Conservation (phyloP, 495 filamentous ascomycete genomes). For the Talaromyces wortmannii region DNA sequence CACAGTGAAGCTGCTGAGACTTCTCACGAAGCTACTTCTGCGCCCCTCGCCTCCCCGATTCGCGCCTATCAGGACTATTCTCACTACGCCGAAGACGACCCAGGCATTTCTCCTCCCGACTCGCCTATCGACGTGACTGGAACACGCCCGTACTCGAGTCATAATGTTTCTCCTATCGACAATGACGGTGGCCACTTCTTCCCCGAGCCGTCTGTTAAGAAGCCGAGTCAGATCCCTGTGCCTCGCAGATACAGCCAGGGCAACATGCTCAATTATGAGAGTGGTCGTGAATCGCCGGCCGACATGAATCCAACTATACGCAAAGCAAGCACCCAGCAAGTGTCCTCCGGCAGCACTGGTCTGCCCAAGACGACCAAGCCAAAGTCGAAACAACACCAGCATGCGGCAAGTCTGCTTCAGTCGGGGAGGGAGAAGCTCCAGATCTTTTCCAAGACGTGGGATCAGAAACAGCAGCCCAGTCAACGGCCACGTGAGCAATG, state of each 20-base stretch:
- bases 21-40: slow-evolving; percentile 9
- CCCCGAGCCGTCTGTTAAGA: slow-evolving; percentile 2
- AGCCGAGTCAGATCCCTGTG: slow-evolving; percentile 5
- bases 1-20: slow-evolving; percentile 8
- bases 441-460: slow-evolving; percentile 18
- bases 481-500: slow-evolving; percentile 31
- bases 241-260: slow-evolving; percentile 5
- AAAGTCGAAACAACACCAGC: neutral
- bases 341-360: slow-evolving; percentile 2
- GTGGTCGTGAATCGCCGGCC: neutral
- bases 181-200: slow-evolving; percentile 11
- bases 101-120: slow-evolving; percentile 40
- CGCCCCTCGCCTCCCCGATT: neutral
- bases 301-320: neutral
- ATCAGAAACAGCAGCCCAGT: slow-evolving; percentile 9
- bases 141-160: slow-evolving; percentile 23
- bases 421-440: slow-evolving; percentile 3
- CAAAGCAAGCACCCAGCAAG: neutral
- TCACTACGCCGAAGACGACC: neutral
- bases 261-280: slow-evolving; percentile 1
- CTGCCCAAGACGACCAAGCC: slow-evolving; percentile 1
- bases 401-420: neutral
- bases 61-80: slow-evolving; percentile 2
- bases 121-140: slow-evolving; percentile 19
- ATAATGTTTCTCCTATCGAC: slow-evolving; percentile 41